These are phyloP conservation scores for Hemisphaericaspora lyxosophila DNA, from an alignment of 1,139 yeast species.

Conservation along the genomic window DNA sequence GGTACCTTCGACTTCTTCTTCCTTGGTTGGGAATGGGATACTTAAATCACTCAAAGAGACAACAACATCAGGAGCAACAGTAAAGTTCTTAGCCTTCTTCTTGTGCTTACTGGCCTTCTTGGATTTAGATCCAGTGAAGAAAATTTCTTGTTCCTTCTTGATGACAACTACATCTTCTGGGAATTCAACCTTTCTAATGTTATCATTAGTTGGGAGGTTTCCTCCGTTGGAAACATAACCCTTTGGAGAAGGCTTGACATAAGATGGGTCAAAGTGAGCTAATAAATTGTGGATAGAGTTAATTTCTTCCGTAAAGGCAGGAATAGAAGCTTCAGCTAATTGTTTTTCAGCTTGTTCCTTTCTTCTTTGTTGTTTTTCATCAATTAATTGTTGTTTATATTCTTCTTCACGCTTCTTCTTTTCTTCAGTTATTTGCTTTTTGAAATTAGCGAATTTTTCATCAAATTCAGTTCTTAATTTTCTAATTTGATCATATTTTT, in stretches of 20 bases:
- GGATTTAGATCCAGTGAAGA: constrained; percentile 52
- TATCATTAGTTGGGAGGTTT: constrained; percentile 20
- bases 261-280: constrained; percentile 74
- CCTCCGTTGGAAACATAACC: constrained; percentile 23
- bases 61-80: constrained; percentile 79
- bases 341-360: constrained; percentile 66
- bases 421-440: constrained; percentile 66
- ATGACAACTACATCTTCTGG: constrained; percentile 67
- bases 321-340: constrained; percentile 68
- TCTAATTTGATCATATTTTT: constrained; percentile 61
- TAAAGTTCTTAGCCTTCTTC: constrained; percentile 52
- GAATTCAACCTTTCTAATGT: constrained; percentile 52
- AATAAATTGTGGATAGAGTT: constrained; percentile 71
- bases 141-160: constrained; percentile 63
- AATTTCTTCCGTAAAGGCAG: constrained; percentile 82
- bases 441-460: constrained; percentile 69
- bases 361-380: constrained; percentile 61
- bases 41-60: constrained; percentile 75
- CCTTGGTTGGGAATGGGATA: constrained; percentile 75
- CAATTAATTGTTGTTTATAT: constrained; percentile 51
- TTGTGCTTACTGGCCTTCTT: constrained; percentile 38
- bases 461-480: constrained; percentile 67
- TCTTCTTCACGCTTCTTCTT: constrained; percentile 72
- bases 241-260: constrained; percentile 57
- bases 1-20: constrained; percentile 70